Evolutionary conservation across 108 stramenopile species (phyloP).

Genomic region (Nitzschia putrida): DNA sequence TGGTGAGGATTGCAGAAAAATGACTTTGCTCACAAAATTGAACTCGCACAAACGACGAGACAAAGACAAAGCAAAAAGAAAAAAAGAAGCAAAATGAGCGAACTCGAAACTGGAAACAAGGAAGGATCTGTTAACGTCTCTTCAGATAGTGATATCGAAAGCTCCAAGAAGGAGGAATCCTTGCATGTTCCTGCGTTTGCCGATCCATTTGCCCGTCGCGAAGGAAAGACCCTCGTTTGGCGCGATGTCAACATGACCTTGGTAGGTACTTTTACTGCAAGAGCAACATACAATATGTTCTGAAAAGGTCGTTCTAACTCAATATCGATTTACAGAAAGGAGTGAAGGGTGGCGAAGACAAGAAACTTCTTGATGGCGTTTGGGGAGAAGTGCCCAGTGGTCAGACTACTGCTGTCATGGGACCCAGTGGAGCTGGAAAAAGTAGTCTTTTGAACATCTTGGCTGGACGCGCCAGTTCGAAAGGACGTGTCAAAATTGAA

Average conservation of each 20-base stretch:
- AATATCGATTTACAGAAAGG: conserved; percentile 9
- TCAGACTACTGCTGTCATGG: conserved; percentile 72
- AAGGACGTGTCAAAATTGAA: conserved; percentile 40
- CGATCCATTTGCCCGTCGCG: conserved; percentile 64
- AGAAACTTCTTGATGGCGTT: conserved; percentile 51
- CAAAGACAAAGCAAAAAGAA: too few species aligned
- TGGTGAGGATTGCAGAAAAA: too few species aligned
- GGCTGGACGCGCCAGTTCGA: conserved; percentile 54
- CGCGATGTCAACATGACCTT: conserved; percentile 64
- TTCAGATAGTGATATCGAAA: too few species aligned
- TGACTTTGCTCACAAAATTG: too few species aligned
- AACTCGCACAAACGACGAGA: too few species aligned
- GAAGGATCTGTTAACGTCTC: too few species aligned
- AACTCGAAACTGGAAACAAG: too few species aligned
- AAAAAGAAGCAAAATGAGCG: too few species aligned
- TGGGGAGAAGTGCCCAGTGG: conserved; percentile 70
- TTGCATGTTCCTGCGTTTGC: too few species aligned
- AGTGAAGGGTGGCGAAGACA: conserved; percentile 26
- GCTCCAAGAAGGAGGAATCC: too few species aligned
- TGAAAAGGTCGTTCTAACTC: neutral
- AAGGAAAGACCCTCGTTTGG: conserved; percentile 64
- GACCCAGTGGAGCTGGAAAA: conserved; percentile 70
- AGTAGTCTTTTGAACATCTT: conserved; percentile 79
- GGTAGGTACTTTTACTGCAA: conserved; percentile 14
- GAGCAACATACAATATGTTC: too few species aligned